These are phyloP conservation scores for Aureobasidium sp. DNA, from an alignment of 2,329 filamentous ascomycete genomes.

Conservation along the genomic window DNA sequence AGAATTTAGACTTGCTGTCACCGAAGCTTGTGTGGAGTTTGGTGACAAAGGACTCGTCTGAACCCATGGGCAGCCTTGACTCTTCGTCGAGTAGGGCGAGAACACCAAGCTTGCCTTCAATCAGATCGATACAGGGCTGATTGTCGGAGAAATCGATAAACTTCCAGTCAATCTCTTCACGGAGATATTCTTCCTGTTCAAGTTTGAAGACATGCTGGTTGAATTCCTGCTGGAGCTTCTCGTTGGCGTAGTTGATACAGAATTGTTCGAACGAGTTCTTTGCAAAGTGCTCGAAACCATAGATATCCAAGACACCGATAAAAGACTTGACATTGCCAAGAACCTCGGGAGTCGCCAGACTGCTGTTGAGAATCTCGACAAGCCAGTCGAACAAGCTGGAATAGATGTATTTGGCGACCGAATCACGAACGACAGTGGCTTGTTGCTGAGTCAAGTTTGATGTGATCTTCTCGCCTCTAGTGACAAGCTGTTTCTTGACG, in stretches of 20 bases:
- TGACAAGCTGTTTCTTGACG: conserved; percentile 96
- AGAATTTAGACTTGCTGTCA: conserved; percentile 86
- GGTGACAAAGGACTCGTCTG: conserved; percentile 91
- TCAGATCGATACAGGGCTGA: conserved; percentile 96
- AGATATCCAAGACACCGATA: conserved; percentile 98
- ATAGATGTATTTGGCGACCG: conserved; percentile 97
- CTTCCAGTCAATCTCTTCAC: conserved; percentile 96
- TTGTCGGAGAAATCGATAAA: conserved; percentile 99
- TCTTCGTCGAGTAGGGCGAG: conserved; percentile 91
- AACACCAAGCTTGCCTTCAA: conserved; percentile 93
- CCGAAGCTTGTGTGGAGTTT: conserved; percentile 94
- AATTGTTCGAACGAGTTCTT: conserved; percentile 99
- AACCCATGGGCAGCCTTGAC: conserved; percentile 91
- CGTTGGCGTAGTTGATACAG: conserved; percentile 99
- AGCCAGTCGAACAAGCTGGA: conserved; percentile 98
- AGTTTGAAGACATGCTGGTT: conserved; percentile 99
- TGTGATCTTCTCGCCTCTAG: conserved; percentile 92
- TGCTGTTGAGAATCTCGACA: conserved; percentile 91
- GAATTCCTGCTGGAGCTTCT: conserved; percentile 98
- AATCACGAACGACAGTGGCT: conserved; percentile 89
- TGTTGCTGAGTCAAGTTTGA: conserved; percentile 92
- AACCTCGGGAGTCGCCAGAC: conserved; percentile 82
- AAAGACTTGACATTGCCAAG: conserved; percentile 77
- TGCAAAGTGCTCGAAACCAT: conserved; percentile 97
- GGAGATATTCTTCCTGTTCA: conserved; percentile 94